phyloP scores from a whole-genome alignment of 2,329 filamentous ascomycete species.

The Arthrocladium fulminans region DNA sequence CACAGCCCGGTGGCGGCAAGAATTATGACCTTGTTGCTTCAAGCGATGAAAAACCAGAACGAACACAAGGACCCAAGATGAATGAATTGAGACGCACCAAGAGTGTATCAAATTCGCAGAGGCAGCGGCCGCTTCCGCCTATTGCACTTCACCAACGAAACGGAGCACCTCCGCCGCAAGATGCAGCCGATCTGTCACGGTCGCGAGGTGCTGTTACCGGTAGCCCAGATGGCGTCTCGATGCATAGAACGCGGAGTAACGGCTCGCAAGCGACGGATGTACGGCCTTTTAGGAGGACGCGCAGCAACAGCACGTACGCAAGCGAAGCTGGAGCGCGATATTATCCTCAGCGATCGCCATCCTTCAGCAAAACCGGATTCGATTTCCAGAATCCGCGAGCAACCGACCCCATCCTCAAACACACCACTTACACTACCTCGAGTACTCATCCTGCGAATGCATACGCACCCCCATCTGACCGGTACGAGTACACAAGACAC shows the following conservation, averaged over 20 bases:
- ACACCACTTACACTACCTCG: not conserved
- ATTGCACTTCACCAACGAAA: slow-evolving; percentile 20
- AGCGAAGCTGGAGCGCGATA: not conserved
- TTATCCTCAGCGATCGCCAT: slow-evolving; percentile 3
- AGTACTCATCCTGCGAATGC: not conserved
- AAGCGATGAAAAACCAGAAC: slow-evolving; percentile 22
- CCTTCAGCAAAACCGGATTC: not conserved
- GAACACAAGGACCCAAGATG: slow-evolving; percentile 10
- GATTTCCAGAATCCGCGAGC: not conserved
- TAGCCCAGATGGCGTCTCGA: not conserved
- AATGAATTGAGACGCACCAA: slow-evolving; percentile 6
- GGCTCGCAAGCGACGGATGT: slow-evolving; percentile 8
- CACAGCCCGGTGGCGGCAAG: slow-evolving; percentile 52
- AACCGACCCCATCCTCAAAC: not conserved
- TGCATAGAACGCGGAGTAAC: slow-evolving; percentile 15
- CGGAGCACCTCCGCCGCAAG: slow-evolving; percentile 15
- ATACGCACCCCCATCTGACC: not conserved
- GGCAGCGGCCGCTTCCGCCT: slow-evolving; percentile 8
- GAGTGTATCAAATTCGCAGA: slow-evolving; percentile 7
- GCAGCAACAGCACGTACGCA: slow-evolving; percentile 5
- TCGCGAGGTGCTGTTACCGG: slow-evolving; percentile 9
- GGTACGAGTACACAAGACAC: slow-evolving; percentile 1
- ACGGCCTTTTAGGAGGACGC: slow-evolving; percentile 16
- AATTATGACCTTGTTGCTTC: slow-evolving; percentile 33
- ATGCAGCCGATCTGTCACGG: slow-evolving; percentile 13